A percentile compares a stretch with the other conserved stretches of the same genome.
Conservation (phyloP, 768 basidiomycete species). For the Mycena albidolilacea region DNA sequence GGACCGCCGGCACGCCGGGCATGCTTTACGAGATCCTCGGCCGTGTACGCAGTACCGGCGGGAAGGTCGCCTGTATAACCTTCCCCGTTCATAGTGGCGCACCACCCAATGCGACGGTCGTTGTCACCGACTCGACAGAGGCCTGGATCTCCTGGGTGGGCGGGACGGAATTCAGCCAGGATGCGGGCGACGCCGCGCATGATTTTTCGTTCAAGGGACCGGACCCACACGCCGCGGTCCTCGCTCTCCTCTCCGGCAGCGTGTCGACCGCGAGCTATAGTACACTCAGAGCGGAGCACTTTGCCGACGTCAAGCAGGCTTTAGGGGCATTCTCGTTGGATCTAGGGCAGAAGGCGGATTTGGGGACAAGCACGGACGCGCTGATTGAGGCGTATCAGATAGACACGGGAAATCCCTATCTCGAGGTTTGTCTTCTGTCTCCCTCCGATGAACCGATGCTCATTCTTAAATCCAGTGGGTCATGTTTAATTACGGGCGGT, state of each 20-base stretch:
- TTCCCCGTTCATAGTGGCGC: slow-evolving; percentile 48
- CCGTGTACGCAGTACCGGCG: slow-evolving; percentile 56
- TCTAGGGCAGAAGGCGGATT: slow-evolving; percentile 71
- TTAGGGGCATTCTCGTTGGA: slow-evolving; percentile 67
- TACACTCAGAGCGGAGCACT: slow-evolving; percentile 62
- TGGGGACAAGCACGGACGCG: slow-evolving; percentile 70
- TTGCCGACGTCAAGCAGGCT: slow-evolving; percentile 62
- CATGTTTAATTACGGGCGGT: slow-evolving; percentile 80
- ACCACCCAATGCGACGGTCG: slow-evolving; percentile 62
- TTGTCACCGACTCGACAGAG: slow-evolving; percentile 61
- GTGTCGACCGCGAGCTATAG: slow-evolving; percentile 51
- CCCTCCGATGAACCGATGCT: background rate
- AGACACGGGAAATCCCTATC: slow-evolving; percentile 71
- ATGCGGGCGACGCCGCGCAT: slow-evolving; percentile 70
- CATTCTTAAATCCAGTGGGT: slow-evolving; percentile 59
- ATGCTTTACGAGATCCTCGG: slow-evolving; percentile 81
- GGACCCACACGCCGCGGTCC: slow-evolving; percentile 69
- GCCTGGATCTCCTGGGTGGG: slow-evolving; percentile 82
- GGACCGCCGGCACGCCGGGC: slow-evolving; percentile 65
- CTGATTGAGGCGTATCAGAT: slow-evolving; percentile 67
- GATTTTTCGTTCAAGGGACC: slow-evolving; percentile 74
- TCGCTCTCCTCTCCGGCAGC: slow-evolving; percentile 53
- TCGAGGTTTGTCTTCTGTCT: slow-evolving; percentile 56
- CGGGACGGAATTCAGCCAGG: slow-evolving; percentile 77
- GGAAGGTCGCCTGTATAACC: slow-evolving; percentile 52